phyloP scores from a whole-genome alignment of 805 yeast species.

The Monosporozyma yasuniensis region DNA sequence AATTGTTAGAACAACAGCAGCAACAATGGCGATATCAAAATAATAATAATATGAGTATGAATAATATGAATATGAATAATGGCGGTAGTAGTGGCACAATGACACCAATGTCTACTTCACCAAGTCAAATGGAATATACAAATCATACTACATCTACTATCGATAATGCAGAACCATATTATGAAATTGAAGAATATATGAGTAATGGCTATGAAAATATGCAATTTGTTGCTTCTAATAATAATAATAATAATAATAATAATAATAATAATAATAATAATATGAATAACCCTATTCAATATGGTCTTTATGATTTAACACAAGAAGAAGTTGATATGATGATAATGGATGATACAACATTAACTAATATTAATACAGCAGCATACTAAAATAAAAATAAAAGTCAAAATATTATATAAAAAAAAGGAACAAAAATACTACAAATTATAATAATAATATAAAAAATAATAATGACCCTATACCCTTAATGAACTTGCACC shows the following conservation, averaged over 20 bases:
- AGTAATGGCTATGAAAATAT: slow-evolving; percentile 14
- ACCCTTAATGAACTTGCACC: neutral
- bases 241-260: neutral
- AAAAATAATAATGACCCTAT: neutral
- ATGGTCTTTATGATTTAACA: slow-evolving; percentile 18
- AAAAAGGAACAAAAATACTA: too few species aligned
- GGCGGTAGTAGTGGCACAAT: neutral
- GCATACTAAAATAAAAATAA: neutral
- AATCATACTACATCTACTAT: neutral
- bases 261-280: neutral
- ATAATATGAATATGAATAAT: neutral
- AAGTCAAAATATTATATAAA: neutral
- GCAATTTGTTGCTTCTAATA: too few species aligned
- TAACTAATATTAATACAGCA: neutral
- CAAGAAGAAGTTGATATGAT: slow-evolving; percentile 18
- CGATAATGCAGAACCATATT: slow-evolving; percentile 8
- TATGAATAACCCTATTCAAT: slow-evolving; percentile 6
- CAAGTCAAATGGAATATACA: neutral
- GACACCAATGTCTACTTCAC: slow-evolving; percentile 3
- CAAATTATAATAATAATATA: too few species aligned
- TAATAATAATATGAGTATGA: neutral
- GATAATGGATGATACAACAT: slow-evolving; percentile 1
- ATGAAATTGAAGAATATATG: slow-evolving; percentile 26
- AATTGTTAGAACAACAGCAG: neutral
- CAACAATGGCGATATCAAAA: slow-evolving; percentile 1